Evolutionary conservation across 225 moss, liverwort and hornwort genomes (phyloP), one percentile per base, ranked within the genome.

Genomic region (Sphagnum tenellum): DNA sequence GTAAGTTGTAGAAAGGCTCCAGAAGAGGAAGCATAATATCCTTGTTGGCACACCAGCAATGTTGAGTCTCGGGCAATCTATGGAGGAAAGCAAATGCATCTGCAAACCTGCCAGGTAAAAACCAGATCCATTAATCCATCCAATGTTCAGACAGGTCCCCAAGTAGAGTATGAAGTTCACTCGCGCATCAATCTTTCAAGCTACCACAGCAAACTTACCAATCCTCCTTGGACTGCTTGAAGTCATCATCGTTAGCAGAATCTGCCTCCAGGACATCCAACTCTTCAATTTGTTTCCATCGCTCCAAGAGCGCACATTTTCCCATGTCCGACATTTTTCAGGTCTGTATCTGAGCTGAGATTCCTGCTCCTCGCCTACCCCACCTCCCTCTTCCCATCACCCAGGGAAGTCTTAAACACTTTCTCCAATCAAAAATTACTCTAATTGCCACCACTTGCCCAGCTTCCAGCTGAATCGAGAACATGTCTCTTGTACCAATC

Each of bases 21-120:
- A 98, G 46, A 62, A 98, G 80, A 54, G 96, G 92, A 56, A 80
- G 73, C 90, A 89, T 93, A 54, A 98, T 67, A 47, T 89, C 85
- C 47, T 77, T 79, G 70, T 80, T 83, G 64, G 66, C 85, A 74
- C 96, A 98, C 96, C 96, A 98, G 74, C 96, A 98, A 71, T 98
- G 96, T 48, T 81, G 79, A 11, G 78, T 81, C 68, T 72, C 71
- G 47, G 92, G 83, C 2, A 89, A 87, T 65, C 78, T 83, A 60
- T 85, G 83, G 8, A 98, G 83, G 74, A 89, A 87, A 46, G 75
- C 71, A 73, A 90, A 90, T 3, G 90, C 90, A 48, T 86, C 77
- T 2, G 74, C 11, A 74, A 93, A 98, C 86, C 86, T 86, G 77
- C 45, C 53, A 64, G 66, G 29, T 29, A 29, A 29, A 29, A 29